Conservation (phyloP, 106 monocot genomes). For the Apostasia ramifera region DNA sequence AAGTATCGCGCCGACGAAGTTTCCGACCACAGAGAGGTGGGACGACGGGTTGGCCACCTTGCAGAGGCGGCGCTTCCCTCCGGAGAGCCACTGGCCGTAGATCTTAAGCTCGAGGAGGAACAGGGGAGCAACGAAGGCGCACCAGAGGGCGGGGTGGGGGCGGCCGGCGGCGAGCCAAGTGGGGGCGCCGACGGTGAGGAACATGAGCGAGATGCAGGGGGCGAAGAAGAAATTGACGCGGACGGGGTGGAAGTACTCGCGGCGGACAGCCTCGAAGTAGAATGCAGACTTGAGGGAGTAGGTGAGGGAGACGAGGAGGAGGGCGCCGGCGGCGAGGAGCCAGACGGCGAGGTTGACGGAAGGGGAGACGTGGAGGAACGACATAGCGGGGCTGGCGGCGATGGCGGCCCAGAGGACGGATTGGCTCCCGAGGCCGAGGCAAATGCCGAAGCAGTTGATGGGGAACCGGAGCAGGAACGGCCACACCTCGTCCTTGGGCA, state of each 20-base stretch:
- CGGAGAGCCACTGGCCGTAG: slow-evolving; percentile 93
- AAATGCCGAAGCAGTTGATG: slow-evolving; percentile 74
- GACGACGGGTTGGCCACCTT: slow-evolving; percentile 91
- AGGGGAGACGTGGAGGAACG: slow-evolving; percentile 64
- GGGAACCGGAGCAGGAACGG: slow-evolving; percentile 98
- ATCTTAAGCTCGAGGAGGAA: slow-evolving; percentile 83
- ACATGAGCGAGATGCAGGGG: slow-evolving; percentile 87
- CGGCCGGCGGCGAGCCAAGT: slow-evolving; percentile 14
- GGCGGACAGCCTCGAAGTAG: slow-evolving; percentile 89
- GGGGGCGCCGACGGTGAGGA: slow-evolving; percentile 58
- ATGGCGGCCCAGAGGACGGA: slow-evolving; percentile 74
- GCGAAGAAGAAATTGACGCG: slow-evolving; percentile 99
- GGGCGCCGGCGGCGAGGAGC: slow-evolving; percentile 53
- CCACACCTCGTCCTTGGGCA: slow-evolving; percentile 84
- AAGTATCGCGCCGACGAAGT: slow-evolving; percentile 78
- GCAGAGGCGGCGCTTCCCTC: slow-evolving; percentile 80
- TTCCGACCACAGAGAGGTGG: slow-evolving; percentile 82
- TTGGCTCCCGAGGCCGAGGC: slow-evolving; percentile 82
- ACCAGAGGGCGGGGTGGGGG: slow-evolving; percentile 55
- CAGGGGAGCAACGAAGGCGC: slow-evolving; percentile 49
- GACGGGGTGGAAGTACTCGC: slow-evolving; percentile 95
- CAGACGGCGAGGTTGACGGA: slow-evolving; percentile 56
- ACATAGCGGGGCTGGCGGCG: slow-evolving; percentile 43
- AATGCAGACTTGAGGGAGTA: slow-evolving; percentile 71
- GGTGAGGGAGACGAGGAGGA: slow-evolving; percentile 43